Conservation (phyloP, 2,329 filamentous ascomycete species). For the Fusarium domesticum region DNA sequence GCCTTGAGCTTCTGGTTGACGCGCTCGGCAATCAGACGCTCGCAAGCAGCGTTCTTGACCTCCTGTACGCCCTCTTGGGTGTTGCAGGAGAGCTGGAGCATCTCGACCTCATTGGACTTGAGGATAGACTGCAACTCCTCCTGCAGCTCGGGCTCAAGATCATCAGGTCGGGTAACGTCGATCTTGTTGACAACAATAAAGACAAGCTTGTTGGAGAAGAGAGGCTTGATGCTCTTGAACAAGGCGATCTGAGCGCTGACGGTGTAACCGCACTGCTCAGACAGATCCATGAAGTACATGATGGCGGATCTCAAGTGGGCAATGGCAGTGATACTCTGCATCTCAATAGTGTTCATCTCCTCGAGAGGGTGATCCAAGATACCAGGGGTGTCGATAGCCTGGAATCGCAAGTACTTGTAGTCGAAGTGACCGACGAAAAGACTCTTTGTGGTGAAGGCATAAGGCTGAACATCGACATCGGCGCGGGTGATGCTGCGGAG, state of each 20-base stretch:
- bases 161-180: constrained; percentile 82
- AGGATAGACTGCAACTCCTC: constrained; percentile 74
- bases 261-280: constrained; percentile 93
- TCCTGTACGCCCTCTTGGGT: constrained; percentile 91
- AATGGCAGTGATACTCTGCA: constrained; percentile 96
- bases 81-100: constrained; percentile 91
- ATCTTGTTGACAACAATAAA: constrained; percentile 99
- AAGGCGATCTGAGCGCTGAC: constrained; percentile 90
- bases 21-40: constrained; percentile 86
- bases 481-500: constrained; percentile 87
- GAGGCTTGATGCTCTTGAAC: constrained; percentile 93
- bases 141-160: constrained; percentile 76
- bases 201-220: constrained; percentile 96
- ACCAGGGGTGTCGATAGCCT: constrained; percentile 95
- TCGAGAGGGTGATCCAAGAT: constrained; percentile 96
- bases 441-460: constrained; percentile 97
- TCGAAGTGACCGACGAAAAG: constrained; percentile 98
- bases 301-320: constrained; percentile 94
- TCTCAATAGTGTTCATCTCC: constrained; percentile 99
- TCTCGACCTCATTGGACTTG: constrained; percentile 84
- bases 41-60: constrained; percentile 92
- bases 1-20: constrained; percentile 96
- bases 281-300: constrained; percentile 97
- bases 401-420: constrained; percentile 66
- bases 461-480: constrained; percentile 95